Evolutionary conservation across 2,329 filamentous ascomycete species (phyloP), one percentile per base, ranked within the genome.

Genomic region (Arthrocladium fulminans): DNA sequence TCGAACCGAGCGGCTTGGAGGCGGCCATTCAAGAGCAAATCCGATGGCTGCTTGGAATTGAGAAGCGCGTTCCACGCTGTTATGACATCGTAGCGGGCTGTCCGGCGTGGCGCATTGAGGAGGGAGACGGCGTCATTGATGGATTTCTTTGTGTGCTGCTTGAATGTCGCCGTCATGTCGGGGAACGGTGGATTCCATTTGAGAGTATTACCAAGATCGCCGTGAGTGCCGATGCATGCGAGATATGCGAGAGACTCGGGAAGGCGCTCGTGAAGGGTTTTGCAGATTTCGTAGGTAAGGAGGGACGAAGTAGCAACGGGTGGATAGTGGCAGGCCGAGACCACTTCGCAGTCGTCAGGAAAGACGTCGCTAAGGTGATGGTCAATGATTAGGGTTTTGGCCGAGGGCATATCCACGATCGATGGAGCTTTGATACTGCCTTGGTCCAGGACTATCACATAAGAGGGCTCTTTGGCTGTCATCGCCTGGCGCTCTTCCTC

Each of bases 121-220:
- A 81, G 70, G 0, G 77, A 75, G 0, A 84, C 79, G 2, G 79
- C 79, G 12, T 79, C 74, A 51, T 81, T 83, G 47, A 84, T 63
- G 0, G 73, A 65, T 54, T 79, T 83, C 56, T 80, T 84, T 0
- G 77, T 77, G 56, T 81, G 70, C 12, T 61, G 65, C 55, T 82
- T 83, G 55, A 84, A 77, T 0, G 74, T 74, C 1, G 69, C 61
- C 15, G 67, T 70, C 79, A 84, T 83, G 51, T 83, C 76, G 1
- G 81, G 81, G 53, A 85, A 84, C 0, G 81, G 81, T 0, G 73
- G 71, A 19, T 76, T 66, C 81, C 81, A 84, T 59, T 83, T 84
- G 13, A 84, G 53, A 0, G 73, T 73, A 32, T 75, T 82, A 12
- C 81, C 81, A 0, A 85, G 67, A 53, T 85, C 81, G 2, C 80